Evolutionary conservation across 1,139 yeast genomes (phyloP).

Genomic region (Scheffersomyces segobiensis): DNA sequence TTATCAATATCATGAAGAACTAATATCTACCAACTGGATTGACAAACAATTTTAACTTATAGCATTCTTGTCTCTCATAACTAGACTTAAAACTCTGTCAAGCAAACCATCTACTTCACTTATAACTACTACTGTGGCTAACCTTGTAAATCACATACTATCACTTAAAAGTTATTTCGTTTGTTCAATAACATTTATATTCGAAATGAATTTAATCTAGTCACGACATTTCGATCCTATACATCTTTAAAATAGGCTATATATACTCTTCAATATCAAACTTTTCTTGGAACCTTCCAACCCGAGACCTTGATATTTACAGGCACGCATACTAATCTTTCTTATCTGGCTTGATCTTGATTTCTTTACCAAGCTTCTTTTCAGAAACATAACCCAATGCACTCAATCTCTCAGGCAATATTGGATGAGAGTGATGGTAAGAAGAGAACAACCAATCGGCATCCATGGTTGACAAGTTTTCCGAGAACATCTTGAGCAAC

Average conservation of each 20-base stretch:
- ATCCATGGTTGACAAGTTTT: constrained; percentile 79
- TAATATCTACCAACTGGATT: no score
- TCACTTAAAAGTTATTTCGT: no score
- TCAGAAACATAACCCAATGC: constrained; percentile 61
- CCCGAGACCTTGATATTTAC: not conserved
- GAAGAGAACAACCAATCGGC: constrained; percentile 90
- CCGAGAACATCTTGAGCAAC: constrained; percentile 71
- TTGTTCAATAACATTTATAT: no score
- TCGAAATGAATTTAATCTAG: no score
- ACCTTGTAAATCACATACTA: no score
- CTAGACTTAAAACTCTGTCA: no score
- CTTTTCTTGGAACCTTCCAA: not conserved
- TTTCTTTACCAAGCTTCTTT: constrained; percentile 40
- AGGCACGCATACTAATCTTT: constrained; percentile 3
- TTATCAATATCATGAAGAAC: not conserved
- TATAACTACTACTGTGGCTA: no score
- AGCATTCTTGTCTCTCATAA: no score
- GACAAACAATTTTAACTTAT: no score
- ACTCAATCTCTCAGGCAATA: constrained; percentile 78
- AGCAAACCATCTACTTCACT: no score
- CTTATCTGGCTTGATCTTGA: constrained; percentile 8
- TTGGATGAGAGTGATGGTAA: constrained; percentile 89
- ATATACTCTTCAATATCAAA: not conserved
- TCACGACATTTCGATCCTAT: not conserved
- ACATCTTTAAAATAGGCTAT: not conserved